phyloP scores from a whole-genome alignment of 2,329 filamentous ascomycete species.

The Penicillium sclerotigenum region DNA sequence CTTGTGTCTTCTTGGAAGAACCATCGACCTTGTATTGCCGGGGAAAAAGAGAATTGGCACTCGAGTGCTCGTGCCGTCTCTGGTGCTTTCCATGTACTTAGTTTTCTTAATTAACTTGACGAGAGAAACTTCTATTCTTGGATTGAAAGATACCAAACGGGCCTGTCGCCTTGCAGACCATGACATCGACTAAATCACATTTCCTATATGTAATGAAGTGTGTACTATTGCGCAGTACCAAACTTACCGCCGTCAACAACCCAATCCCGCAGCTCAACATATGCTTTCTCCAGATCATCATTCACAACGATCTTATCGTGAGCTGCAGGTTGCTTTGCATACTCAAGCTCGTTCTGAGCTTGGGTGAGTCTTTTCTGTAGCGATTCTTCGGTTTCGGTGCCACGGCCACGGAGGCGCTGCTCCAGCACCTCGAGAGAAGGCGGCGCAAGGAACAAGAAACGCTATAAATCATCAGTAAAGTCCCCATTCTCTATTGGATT shows the following conservation, averaged over 20 bases:
- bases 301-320: conserved; percentile 66
- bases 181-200: not conserved
- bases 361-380: conserved; percentile 67
- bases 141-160: not conserved
- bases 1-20: conserved; percentile 15
- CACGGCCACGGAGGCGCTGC: conserved; percentile 67
- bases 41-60: conserved; percentile 28
- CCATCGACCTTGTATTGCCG: conserved; percentile 22
- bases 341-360: conserved; percentile 72
- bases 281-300: conserved; percentile 60
- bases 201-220: not conserved
- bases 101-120: conserved; percentile 32
- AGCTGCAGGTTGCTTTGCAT: conserved; percentile 62
- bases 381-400: conserved; percentile 73
- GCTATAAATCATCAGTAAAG: conserved; percentile 24
- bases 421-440: conserved; percentile 74
- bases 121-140: conserved; percentile 27
- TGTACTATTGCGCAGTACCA: conserved; percentile 17
- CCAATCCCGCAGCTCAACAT: conserved; percentile 53
- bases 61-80: conserved; percentile 25
- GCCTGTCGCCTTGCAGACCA: not conserved
- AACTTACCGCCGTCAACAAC: conserved; percentile 45
- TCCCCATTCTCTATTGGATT: not conserved
- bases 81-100: conserved; percentile 36
- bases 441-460: conserved; percentile 81